A percentile compares a stretch with the other conserved stretches of the same genome.
These are phyloP conservation scores for Diutina ranongensis DNA, from an alignment of 1,139 yeast genomes.

Conservation along the genomic window DNA sequence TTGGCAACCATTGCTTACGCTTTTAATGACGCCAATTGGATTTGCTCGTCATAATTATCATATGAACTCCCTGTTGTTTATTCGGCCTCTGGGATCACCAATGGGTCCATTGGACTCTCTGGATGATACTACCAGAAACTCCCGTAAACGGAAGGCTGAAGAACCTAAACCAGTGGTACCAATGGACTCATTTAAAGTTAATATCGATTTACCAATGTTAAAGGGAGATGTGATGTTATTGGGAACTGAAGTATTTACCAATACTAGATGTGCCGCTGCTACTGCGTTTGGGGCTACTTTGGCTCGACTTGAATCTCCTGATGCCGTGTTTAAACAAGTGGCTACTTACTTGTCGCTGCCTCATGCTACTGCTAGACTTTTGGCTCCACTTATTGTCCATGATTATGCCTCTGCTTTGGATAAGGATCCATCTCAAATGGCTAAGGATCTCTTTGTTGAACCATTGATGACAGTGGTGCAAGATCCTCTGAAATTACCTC, in stretches of 20 bases:
- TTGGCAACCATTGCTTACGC: slow-evolving; percentile 44
- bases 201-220: slow-evolving; percentile 88
- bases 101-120: slow-evolving; percentile 9
- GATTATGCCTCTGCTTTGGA: slow-evolving; percentile 46
- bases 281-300: slow-evolving; percentile 65
- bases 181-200: slow-evolving; percentile 49
- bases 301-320: slow-evolving; percentile 32
- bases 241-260: slow-evolving; percentile 62
- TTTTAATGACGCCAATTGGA: slow-evolving; percentile 91
- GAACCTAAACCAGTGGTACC: slow-evolving; percentile 26
- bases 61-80: slow-evolving; percentile 63
- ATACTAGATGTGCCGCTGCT: slow-evolving; percentile 70
- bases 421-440: slow-evolving; percentile 9
- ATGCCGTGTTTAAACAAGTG: slow-evolving; percentile 17
- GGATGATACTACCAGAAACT: slow-evolving; percentile 7
- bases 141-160: slow-evolving; percentile 12
- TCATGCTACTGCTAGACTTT: slow-evolving; percentile 73
- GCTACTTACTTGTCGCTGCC: slow-evolving; percentile 37
- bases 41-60: slow-evolving; percentile 79
- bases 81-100: slow-evolving; percentile 65
- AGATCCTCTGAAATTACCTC: slow-evolving; percentile 35
- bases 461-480: slow-evolving; percentile 27
- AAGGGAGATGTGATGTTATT: slow-evolving; percentile 85
- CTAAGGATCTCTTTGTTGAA: slow-evolving; percentile 9
- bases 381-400: slow-evolving; percentile 58